These are phyloP conservation scores for Lasiodiplodia citricola DNA, from an alignment of 2,329 filamentous ascomycete species.

Conservation along the genomic window DNA sequence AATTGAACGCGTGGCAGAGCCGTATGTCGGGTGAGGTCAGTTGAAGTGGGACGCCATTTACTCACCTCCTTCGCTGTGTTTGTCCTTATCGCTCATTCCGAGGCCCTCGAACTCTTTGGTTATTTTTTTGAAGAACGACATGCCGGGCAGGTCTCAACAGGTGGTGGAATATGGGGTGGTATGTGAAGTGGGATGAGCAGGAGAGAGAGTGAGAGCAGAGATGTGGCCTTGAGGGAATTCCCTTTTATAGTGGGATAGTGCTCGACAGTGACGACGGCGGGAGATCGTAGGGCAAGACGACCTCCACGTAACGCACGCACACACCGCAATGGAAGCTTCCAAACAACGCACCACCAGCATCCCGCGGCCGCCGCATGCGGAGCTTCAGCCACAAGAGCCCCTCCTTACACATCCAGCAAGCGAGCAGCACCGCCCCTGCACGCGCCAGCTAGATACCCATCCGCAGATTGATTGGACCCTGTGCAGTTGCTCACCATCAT, in stretches of 20 bases:
- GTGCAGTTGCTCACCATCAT: background rate
- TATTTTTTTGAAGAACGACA: constrained; percentile 56
- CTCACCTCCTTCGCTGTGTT: constrained; percentile 33
- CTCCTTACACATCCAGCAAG: constrained; percentile 9
- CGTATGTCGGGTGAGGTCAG: background rate
- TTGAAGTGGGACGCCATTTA: background rate
- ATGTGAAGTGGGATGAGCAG: constrained; percentile 2
- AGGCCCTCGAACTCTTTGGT: constrained; percentile 52
- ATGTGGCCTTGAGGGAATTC: background rate
- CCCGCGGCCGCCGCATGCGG: constrained; percentile 7
- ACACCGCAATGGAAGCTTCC: constrained; percentile 17
- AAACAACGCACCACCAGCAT: constrained; percentile 8
- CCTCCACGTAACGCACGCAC: constrained; percentile 16
- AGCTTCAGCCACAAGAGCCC: constrained; percentile 15
- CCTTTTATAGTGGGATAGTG: background rate
- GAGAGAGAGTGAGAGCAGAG: constrained; percentile 9
- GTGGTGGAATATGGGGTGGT: constrained; percentile 1
- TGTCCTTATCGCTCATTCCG: constrained; percentile 36
- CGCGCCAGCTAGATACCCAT: constrained; percentile 1
- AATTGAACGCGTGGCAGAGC: background rate
- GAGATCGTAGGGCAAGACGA: background rate
- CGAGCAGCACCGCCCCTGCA: constrained; percentile 19
- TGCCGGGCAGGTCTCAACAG: constrained; percentile 29
- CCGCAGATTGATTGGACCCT: background rate
- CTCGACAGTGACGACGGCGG: background rate